Conservation (phyloP, 2,329 filamentous ascomycete genomes). For the Lizonia empirigonia region DNA sequence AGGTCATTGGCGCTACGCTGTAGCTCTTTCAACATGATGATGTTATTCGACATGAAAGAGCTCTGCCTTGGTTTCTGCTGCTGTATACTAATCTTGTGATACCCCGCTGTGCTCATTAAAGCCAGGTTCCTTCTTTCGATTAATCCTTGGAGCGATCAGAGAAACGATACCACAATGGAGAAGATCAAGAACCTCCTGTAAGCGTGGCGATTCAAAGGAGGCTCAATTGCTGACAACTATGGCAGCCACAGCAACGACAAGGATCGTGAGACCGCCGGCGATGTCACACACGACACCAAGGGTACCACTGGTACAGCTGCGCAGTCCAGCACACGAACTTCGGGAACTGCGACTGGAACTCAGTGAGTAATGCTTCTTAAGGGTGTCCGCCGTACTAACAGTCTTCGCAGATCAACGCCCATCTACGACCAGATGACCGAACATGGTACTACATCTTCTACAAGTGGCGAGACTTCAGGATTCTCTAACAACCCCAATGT, state of each 20-base stretch:
- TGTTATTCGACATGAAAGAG: slow-evolving; percentile 20
- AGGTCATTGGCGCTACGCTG: slow-evolving; percentile 15
- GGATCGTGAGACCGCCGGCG: slow-evolving; percentile 39
- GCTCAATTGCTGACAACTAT: slow-evolving; percentile 22
- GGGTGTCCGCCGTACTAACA: not conserved
- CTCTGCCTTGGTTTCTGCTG: slow-evolving; percentile 32
- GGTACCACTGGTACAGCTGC: slow-evolving; percentile 19
- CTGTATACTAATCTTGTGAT: slow-evolving; percentile 3
- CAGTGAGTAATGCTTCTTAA: not conserved
- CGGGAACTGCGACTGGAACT: not conserved
- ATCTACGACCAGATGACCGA: slow-evolving; percentile 41
- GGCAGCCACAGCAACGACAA: slow-evolving; percentile 45
- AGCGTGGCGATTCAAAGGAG: slow-evolving; percentile 11
- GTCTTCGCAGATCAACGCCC: slow-evolving; percentile 14
- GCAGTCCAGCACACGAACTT: not conserved
- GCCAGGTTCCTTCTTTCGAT: slow-evolving; percentile 4
- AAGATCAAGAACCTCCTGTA: slow-evolving; percentile 54
- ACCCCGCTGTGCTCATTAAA: slow-evolving; percentile 1
- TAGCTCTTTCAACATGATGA: slow-evolving; percentile 22
- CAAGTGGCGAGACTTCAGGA: slow-evolving; percentile 13
- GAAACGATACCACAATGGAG: slow-evolving; percentile 44
- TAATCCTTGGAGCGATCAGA: slow-evolving; percentile 18
- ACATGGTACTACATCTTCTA: slow-evolving; percentile 4
- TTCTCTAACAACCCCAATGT: slow-evolving; percentile 11
- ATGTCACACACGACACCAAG: slow-evolving; percentile 22